Evolutionary conservation across 495 filamentous ascomycete genomes (phyloP).

Genomic region (Aspergillus baeticus): DNA sequence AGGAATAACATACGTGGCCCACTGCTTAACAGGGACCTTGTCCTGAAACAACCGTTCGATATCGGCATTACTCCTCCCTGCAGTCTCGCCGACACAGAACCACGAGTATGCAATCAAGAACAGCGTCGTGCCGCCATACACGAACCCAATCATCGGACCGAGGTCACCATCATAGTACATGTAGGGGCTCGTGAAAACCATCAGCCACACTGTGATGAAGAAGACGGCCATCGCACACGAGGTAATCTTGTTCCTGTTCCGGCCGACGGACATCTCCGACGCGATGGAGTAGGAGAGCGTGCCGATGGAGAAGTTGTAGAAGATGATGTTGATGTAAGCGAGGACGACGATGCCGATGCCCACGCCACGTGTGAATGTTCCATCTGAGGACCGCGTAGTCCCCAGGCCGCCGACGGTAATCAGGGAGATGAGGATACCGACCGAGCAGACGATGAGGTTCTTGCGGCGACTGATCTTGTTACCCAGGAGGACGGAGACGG

Average conservation of each 20-base stretch:
- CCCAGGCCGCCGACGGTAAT: conserved; percentile 35
- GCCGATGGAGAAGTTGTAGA: conserved; percentile 36
- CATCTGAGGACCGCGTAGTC: conserved; percentile 17
- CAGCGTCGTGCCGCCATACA: conserved; percentile 32
- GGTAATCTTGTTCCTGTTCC: conserved; percentile 38
- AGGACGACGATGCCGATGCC: conserved; percentile 31
- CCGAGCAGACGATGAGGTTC: conserved; percentile 31
- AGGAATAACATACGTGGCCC: conserved; percentile 22
- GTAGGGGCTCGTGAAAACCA: conserved; percentile 36
- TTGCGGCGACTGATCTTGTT: conserved; percentile 33
- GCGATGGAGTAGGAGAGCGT: conserved; percentile 33
- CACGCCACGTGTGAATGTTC: conserved; percentile 14
- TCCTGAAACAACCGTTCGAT: conserved; percentile 33
- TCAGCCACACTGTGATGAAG: conserved; percentile 35
- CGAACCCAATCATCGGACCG: conserved; percentile 38
- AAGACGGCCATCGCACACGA: conserved; percentile 29
- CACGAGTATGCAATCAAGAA: conserved; percentile 33
- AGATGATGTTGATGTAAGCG: conserved; percentile 31
- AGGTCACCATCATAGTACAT: conserved; percentile 36
- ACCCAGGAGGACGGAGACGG: conserved; percentile 25
- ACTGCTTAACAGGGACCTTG: conserved; percentile 23
- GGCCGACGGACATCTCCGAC: conserved; percentile 36
- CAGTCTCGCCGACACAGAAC: conserved; percentile 42
- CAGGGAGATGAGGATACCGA: conserved; percentile 27
- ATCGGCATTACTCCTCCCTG: conserved; percentile 28